A percentile compares a stretch with the other conserved stretches of the same genome.
phyloP scores from a whole-genome alignment of 2,329 filamentous ascomycete genomes.

The Chrysoporthe puriensis region DNA sequence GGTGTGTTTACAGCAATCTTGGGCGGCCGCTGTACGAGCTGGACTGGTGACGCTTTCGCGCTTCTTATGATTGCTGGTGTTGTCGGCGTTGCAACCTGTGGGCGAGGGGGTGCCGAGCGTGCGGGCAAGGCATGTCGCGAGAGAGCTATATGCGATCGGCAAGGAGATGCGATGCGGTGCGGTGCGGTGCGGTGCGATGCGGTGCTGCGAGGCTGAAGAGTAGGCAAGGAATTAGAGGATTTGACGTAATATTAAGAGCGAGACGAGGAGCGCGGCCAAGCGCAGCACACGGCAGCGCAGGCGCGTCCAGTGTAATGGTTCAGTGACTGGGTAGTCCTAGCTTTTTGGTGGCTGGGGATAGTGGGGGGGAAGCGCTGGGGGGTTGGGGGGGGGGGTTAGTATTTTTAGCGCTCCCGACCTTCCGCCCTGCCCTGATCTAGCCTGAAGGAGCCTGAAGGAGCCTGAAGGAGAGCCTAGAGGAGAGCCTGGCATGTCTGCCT shows the following conservation, averaged over 20 bases:
- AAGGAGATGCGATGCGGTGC: neutral
- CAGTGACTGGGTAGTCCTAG: too few relatives aligned
- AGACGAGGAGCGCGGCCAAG: neutral
- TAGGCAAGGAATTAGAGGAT: neutral
- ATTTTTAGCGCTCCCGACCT: conserved; percentile 16
- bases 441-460: neutral
- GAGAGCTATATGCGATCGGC: neutral
- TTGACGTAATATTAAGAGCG: neutral
- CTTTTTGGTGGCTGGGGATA: neutral
- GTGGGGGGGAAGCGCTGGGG: neutral
- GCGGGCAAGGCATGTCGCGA: conserved; percentile 2
- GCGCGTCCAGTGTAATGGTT: neutral
- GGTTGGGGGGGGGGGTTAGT: neutral
- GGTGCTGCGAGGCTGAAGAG: neutral
- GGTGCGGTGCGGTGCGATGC: too few relatives aligned
- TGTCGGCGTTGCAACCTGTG: neutral
- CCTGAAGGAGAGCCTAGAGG: neutral
- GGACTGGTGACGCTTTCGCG: neutral
- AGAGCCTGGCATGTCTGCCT: neutral
- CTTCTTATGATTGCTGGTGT: neutral
- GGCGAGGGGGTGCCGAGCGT: neutral
- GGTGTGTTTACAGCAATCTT: neutral
- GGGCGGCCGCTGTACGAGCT: neutral
- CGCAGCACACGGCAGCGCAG: neutral
- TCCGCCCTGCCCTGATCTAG: neutral